Conservation (phyloP, 2,329 filamentous ascomycete genomes). For the Aspergillus ochraceus region DNA sequence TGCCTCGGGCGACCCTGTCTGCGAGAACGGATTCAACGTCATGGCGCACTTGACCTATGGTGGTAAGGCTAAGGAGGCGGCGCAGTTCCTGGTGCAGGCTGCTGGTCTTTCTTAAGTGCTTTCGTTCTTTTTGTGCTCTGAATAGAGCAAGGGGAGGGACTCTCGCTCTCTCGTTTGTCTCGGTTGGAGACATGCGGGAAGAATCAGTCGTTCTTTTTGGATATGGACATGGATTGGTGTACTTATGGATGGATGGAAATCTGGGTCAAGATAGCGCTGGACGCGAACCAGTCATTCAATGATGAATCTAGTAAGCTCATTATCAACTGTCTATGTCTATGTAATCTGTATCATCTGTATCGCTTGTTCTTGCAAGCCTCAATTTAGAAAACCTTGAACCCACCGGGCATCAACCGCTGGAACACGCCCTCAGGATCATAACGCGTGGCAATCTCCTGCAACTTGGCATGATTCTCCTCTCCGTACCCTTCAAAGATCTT, state of each 20-base stretch:
- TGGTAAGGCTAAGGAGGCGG: constrained; percentile 36
- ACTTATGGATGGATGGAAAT: neutral
- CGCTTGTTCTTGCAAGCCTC: neutral
- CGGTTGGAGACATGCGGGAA: neutral
- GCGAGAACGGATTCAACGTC: constrained; percentile 45
- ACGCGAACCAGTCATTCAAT: neutral
- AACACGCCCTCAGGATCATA: constrained; percentile 41
- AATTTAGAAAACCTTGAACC: constrained; percentile 38
- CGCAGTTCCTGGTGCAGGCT: constrained; percentile 36
- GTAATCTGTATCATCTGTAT: neutral
- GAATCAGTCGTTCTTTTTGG: neutral
- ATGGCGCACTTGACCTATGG: constrained; percentile 46
- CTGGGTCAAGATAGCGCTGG: neutral
- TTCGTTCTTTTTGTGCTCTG: neutral
- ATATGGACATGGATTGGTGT: neutral
- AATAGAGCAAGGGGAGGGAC: too few species aligned
- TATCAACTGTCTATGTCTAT: neutral
- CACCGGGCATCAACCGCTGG: constrained; percentile 38
- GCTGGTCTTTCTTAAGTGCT: constrained; percentile 11
- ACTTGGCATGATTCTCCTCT: constrained; percentile 27
- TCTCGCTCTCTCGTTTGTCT: too few species aligned
- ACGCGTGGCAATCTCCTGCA: constrained; percentile 32
- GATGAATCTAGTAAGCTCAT: neutral
- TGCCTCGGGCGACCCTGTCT: constrained; percentile 53
- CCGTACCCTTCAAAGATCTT: constrained; percentile 37